A percentile compares a stretch with the other conserved stretches of the same genome.
Evolutionary conservation across 148 eudicot genomes (phyloP).

Genomic region (Rhododendron ovatum): DNA sequence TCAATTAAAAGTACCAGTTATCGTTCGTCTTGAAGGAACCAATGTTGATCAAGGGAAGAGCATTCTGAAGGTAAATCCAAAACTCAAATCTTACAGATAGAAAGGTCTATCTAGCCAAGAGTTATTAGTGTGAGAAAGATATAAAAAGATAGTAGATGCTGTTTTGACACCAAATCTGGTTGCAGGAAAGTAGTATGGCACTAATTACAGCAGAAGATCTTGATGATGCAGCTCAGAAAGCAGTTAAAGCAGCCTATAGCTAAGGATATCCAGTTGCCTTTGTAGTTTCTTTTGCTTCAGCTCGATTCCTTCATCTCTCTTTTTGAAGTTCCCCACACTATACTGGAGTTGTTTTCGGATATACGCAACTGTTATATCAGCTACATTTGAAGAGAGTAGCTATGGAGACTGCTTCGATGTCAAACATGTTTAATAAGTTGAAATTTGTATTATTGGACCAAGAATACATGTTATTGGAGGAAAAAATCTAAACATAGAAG

Average conservation of each 20-base stretch:
- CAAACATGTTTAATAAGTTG: neutral
- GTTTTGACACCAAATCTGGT: conserved; percentile 10
- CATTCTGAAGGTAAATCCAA: conserved; percentile 65
- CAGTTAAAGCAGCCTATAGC: conserved; percentile 56
- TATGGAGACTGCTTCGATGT: neutral
- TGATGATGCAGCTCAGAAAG: conserved; percentile 96
- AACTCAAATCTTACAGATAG: neutral
- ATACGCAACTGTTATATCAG: neutral
- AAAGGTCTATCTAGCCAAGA: neutral
- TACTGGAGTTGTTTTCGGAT: neutral
- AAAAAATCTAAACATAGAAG: neutral
- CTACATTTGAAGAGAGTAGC: conserved; percentile 1
- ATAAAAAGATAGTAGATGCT: neutral
- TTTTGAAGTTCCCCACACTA: neutral
- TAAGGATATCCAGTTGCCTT: conserved; percentile 5
- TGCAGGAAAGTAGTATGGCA: conserved; percentile 93
- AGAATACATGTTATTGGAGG: neutral
- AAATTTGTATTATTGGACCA: neutral
- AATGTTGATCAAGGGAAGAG: conserved; percentile 97
- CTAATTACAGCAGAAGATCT: conserved; percentile 92
- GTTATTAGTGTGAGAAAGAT: neutral
- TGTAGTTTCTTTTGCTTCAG: neutral
- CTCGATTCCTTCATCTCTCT: neutral
- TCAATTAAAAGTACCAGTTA: conserved; percentile 76
- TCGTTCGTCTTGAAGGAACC: conserved; percentile 98